Base-by-base conservation (phyloP, 2,329 filamentous ascomycete species). In the Pezicula carpinea region DNA sequence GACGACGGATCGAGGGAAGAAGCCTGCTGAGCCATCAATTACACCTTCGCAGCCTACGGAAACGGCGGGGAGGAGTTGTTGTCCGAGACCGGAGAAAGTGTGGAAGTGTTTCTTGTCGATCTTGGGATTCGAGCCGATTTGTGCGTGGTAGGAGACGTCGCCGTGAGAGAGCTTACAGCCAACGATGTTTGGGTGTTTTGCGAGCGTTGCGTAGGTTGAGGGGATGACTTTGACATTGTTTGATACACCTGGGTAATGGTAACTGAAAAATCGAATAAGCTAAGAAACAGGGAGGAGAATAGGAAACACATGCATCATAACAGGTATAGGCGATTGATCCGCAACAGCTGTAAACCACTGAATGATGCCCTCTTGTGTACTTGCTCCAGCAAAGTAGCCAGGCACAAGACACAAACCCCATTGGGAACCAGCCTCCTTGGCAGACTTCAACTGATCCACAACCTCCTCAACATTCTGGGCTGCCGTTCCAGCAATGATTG, bases 151-250 rank as follows among this genome's bases (percentile, higher is more conserved):
- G n/a, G 80, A 82, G 39, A 85, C 72, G 59, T 84, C 79, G 43
- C 80, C 81, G 61, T 86, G 82, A 0, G 80, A 85, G 55, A 86
- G 76, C 66, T 86, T 86, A 66, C 79, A 83, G 43, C 82, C 82
- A 4, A 85, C 81, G 48, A 85, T 84, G 59, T 85, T 85, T 23
- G 77, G 73, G 60, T 85, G 82, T 46, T 73, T 67, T 6, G 82
- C 72, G 21, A 86, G 76, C 0, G 59, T 63, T 15, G 63, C 77
- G 58, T 79, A 82, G 0, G 80, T 81, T 7, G 75, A 69, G 1
- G 80, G 77, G 1, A 73, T 67, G 49, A 85, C 71, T 55, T 74
- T 72, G 57, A 85, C 69, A 56, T 80, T 78, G 69, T 85, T 86
- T 8, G 80, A 82, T 18, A 86, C 82, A 43, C 78, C 81, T 1